Percentiles rank a stretch among this genome's conserved stretches.
phyloP scores from a whole-genome alignment of 1,139 yeast genomes.

The Groenewaldozyma sp. region DNA sequence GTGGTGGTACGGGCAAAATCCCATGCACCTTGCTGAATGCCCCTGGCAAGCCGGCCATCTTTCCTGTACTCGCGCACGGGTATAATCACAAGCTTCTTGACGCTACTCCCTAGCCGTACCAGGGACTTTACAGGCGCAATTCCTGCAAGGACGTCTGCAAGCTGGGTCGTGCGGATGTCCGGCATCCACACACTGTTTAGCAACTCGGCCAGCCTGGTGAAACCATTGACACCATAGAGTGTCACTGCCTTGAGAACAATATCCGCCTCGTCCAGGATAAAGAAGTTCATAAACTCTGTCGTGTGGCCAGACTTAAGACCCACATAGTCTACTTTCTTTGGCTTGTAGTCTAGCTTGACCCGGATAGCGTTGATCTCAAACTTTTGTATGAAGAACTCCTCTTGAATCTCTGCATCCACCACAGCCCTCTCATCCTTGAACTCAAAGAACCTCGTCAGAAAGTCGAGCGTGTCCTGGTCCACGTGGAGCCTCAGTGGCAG shows the following conservation, averaged over 20 bases:
- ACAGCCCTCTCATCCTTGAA: slow-evolving; percentile 67
- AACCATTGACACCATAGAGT: slow-evolving; percentile 70
- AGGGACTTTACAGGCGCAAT: slow-evolving; percentile 73
- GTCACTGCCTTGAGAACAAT: slow-evolving; percentile 53
- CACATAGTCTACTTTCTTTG: slow-evolving; percentile 74
- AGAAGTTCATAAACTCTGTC: slow-evolving; percentile 78
- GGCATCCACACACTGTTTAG: slow-evolving; percentile 77
- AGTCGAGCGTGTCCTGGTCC: slow-evolving; percentile 90
- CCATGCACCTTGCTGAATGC: slow-evolving; percentile 67
- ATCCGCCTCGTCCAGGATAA: slow-evolving; percentile 78
- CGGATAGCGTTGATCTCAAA: slow-evolving; percentile 54
- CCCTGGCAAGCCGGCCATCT: slow-evolving; percentile 60
- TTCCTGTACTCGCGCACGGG: slow-evolving; percentile 67
- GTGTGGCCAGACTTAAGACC: slow-evolving; percentile 82
- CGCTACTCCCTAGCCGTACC: slow-evolving; percentile 69
- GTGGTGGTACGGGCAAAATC: slow-evolving; percentile 76
- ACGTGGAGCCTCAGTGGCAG: slow-evolving; percentile 75
- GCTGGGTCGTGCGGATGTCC: slow-evolving; percentile 68
- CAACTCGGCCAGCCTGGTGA: slow-evolving; percentile 45
- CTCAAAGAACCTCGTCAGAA: slow-evolving; percentile 66
- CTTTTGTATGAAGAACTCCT: slow-evolving; percentile 58
- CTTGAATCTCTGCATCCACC: slow-evolving; percentile 33
- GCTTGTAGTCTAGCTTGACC: slow-evolving; percentile 80
- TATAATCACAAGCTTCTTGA: slow-evolving; percentile 60
- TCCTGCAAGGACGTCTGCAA: slow-evolving; percentile 74